These are phyloP conservation scores for Aspergillus caelatus DNA, from an alignment of 2,329 filamentous ascomycete genomes.

Conservation along the genomic window DNA sequence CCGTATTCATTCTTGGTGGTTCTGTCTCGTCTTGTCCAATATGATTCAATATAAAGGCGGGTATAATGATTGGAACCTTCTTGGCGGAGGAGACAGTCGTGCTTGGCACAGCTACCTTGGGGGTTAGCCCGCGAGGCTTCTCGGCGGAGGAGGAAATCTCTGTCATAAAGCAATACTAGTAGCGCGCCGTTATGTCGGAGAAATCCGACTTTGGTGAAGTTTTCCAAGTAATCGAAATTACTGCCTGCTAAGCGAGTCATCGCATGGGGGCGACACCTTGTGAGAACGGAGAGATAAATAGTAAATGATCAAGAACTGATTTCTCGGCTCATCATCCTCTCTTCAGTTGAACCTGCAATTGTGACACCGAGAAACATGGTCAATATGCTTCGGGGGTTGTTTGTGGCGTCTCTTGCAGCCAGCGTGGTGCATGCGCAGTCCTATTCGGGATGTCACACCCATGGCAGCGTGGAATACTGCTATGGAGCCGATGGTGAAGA, in stretches of 20 bases:
- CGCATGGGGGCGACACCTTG: slow-evolving; percentile 1
- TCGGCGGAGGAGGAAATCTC: slow-evolving; percentile 7
- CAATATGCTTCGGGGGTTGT: slow-evolving; percentile 2
- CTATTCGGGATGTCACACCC: slow-evolving; percentile 33
- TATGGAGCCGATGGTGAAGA: slow-evolving; percentile 33
- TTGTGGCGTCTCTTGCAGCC: slow-evolving; percentile 5
- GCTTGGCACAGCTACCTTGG: slow-evolving; percentile 21
- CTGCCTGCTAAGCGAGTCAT: background rate
- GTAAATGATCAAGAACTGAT: background rate
- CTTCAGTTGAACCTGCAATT: background rate
- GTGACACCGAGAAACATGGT: background rate
- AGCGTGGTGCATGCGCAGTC: slow-evolving; percentile 15
- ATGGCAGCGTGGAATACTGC: slow-evolving; percentile 35
- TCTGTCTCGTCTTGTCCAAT: background rate
- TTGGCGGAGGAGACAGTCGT: slow-evolving; percentile 7
- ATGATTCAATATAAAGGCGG: slow-evolving; percentile 1
- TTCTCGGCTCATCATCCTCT: background rate
- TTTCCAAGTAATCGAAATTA: background rate
- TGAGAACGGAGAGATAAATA: slow-evolving; percentile 7
- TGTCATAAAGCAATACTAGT: slow-evolving; percentile 1
- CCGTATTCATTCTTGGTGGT: background rate
- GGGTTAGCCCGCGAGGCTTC: slow-evolving; percentile 14
- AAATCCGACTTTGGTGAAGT: slow-evolving; percentile 7
- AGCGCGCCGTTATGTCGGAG: background rate
- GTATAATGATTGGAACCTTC: background rate